Base-by-base conservation (phyloP, 805 yeast species). In the Candida palmyrensis region DNA sequence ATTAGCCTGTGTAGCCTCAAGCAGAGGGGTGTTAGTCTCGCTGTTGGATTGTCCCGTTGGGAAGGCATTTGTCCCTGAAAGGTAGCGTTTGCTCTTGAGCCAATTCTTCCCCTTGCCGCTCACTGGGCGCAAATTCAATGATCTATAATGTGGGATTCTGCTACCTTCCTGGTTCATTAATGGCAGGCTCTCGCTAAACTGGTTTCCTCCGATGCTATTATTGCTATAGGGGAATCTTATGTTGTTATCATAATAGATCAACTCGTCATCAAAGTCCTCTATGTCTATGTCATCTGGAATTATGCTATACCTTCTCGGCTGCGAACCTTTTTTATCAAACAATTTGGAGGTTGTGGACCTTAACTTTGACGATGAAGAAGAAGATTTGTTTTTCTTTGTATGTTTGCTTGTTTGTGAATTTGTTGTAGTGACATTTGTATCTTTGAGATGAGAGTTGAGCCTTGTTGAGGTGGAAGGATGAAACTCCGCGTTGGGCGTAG, bases 271-370 rank as follows among this genome's bases (percentile, higher is more conserved):
- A 38, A 67, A 66, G 34, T 66, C 75, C 36, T 74, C 81, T 27
- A 67, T 66, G 41, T 69, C 77, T 13, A 65, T 68, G 49, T 77
- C 78, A 47, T 77, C 82, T 0, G 82, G 82, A 2, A 77, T 73
- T 14, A 82, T 84, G 14, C 88, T 79, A 47, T 82, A 82, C 21
- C 88, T 61, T 47, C 89, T 66, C 5, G 86, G 76, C 29, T 79
- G 82, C 0, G 81, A 75, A 1, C 86, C 88, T 44, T 76, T 80
- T 9, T 76, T 72, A 45, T 82, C 90, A 53, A 83, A 82, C 5
- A 82, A 57, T 40, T 79, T 79, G 1, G 88, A 80, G 0, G 88
- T 79, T 2, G 87, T 81, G 2, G 88, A 76, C 25, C 83, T 55
- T 28, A 77, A 57, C 32, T 70, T 76, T 1, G 69, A 62, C 2